phyloP scores from a whole-genome alignment of 805 yeast species.

The Saccharomyces kudriavzevii region DNA sequence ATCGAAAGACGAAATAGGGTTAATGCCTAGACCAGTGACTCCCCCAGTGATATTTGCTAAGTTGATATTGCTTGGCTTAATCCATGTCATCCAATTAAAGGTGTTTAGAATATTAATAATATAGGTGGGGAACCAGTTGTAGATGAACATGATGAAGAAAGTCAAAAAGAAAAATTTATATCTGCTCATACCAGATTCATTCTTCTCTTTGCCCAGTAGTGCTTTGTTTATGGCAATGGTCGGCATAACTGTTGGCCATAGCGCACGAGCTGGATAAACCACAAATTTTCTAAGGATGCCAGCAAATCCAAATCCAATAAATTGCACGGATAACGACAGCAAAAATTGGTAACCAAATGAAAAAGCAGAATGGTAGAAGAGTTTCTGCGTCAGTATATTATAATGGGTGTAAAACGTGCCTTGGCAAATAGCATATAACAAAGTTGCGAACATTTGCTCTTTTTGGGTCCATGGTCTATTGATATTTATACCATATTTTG shows the following conservation, averaged over 20 bases:
- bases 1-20: slow-evolving; percentile 48
- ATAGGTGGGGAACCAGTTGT: slow-evolving; percentile 41
- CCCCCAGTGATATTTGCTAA: slow-evolving; percentile 45
- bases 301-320: slow-evolving; percentile 61
- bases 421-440: slow-evolving; percentile 34
- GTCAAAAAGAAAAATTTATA: slow-evolving; percentile 31
- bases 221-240: slow-evolving; percentile 43
- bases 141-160: slow-evolving; percentile 31
- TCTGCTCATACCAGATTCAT: slow-evolving; percentile 30
- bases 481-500: slow-evolving; percentile 41
- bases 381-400: slow-evolving; percentile 32
- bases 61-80: slow-evolving; percentile 41
- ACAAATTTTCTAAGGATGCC: slow-evolving; percentile 52
- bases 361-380: slow-evolving; percentile 27
- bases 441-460: slow-evolving; percentile 59
- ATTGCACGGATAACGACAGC: slow-evolving; percentile 47
- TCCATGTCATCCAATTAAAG: slow-evolving; percentile 55
- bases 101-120: slow-evolving; percentile 35
- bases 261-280: slow-evolving; percentile 42
- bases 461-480: slow-evolving; percentile 53
- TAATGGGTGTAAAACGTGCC: slow-evolving; percentile 31
- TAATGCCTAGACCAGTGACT: slow-evolving; percentile 40
- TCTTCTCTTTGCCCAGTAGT: slow-evolving; percentile 31
- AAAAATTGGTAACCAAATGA: slow-evolving; percentile 45
- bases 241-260: slow-evolving; percentile 50